Evolutionary conservation across 1,139 yeast genomes (phyloP), one percentile per base, ranked within the genome.

Genomic region (Trichomonascaceae sp.): DNA sequence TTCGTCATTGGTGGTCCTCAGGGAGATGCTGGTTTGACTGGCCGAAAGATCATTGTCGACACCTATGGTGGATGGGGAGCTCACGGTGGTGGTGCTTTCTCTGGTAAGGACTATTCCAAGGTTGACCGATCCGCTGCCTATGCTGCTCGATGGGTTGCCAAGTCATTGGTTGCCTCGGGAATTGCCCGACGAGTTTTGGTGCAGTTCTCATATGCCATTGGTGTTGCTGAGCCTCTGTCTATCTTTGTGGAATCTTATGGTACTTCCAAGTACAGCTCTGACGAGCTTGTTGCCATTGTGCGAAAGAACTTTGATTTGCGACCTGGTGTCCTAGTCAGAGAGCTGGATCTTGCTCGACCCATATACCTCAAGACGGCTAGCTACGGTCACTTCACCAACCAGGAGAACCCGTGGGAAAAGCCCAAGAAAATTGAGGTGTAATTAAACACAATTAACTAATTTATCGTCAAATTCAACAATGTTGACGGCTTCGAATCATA

Each of bases 31-130:
- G 99, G 99, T 81, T 81, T 93, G 70, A 93, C 99, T 66, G 99
- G 99, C 76, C 90, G 99, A 81, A 93, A 93, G 83, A 93, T 93
- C 75, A 93, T 93, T 71, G 99, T 93, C 72, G 99, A 93, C 78
- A 95, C 99, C 62, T 93, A 93, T 79, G 99, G 99, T 81, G 99
- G 99, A 69, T 95, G 99, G 95, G 97, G 99, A 78, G 98, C 99
- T 69, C 99, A 93, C 82, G 99, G 99, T 79, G 99, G 99, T 82
- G 99, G 99, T 83, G 99, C 99, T 63, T 93, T 95, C 90, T 87
- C 96, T 61, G 99, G 99, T 78, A 93, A 93, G 83, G 99, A 93
- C 78, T 93, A 89, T 87, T 89, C 98, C 74, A 93, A 93, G 83
- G 99, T 93, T 71, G 99, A 93, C 78, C 89, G 99, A 82, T 93